Base-by-base conservation (phyloP, 495 filamentous ascomycete genomes). In the Penicillium mononematosum region DNA sequence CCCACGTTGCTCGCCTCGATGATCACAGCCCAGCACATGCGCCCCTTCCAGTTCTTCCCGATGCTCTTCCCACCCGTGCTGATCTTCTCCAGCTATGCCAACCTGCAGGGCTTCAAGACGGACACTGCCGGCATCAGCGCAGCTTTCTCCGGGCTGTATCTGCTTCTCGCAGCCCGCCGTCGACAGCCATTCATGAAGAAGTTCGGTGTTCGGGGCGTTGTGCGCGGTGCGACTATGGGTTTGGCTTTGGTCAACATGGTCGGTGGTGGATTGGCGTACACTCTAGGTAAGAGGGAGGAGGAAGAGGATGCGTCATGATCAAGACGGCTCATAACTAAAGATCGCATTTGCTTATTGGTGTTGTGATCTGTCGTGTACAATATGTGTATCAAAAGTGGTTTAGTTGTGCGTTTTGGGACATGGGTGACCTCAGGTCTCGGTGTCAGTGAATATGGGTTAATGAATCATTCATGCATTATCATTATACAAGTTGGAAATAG, bases 11-110 rank as follows among this genome's bases (percentile, higher is more conserved):
- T 93, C 44, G 90, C 90, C 42, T 87, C 90, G 11, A 83, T 96
- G 47, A 85, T 95, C 58, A 81, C 85, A 5, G 84, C 89, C 20
- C 88, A 92, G 59, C 85, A 92, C 73, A 73, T 80, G 53, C 88
- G 88, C 7, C 92, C 92, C 7, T 82, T 88, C 67, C 88, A 88
- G 64, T 61, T 78, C 12, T 76, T 94, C 1, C 90, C 91, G 2
- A 84, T 95, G 78, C 75, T 90, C 61, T 90, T 96, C 76, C 81
- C 91, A 34, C 89, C 91, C 0, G 76, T 92, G 54, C 83, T 97
- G n/a, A 79, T 95, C 53, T 91, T 96, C 77, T 83, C 83, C 53
- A 88, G 85, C 74, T 98, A 96, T 72, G 80, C 92, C 44, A 93
- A 91, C 68, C 68, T 96, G 9, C 81, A 83, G 49, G 85, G 83